Base-by-base conservation (phyloP, 208 protist genomes). In the Vickermania spadyakhi region DNA sequence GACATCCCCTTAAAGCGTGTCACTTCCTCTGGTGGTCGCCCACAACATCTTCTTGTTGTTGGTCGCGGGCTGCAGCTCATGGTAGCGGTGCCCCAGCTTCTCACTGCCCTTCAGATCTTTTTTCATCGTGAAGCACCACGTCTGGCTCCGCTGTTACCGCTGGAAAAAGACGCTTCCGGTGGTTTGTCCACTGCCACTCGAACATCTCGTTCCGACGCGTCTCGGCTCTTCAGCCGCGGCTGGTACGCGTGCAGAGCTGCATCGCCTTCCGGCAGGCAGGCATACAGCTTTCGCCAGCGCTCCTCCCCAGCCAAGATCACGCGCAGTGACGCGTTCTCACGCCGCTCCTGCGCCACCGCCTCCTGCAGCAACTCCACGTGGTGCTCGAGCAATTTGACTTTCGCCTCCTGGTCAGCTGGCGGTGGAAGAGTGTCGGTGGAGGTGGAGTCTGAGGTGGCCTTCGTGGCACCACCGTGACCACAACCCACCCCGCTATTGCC, bases 351-450 rank as follows among this genome's bases (percentile, higher is more conserved):
- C 60, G 75, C 56, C 52, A 96, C 66, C 2, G 73, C 74, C 50
- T 69, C 58, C 36, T 85, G 81, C n/a, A 96, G 66, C 30, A 62
- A 78, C 42, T 86, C 83, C 45, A 96, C 79, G 42, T 81, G 86
- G 29, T 80, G 68, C 29, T 90, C 74, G 11, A 86, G 85, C 22
- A 91, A 73, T 1, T 62, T 42, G 0, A 96, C 70, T 31, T 74
- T 73, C 54, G 84, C 84, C 70, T 87, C 73, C 25, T 81, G 80
- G 56, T 93, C 70, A 7, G 36, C 36, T 7, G 36, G 18, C 7
- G 36, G 36, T 7, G 36, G 36, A 18, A 45, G 36, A 7, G 36
- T 45, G 36, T 45, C 36, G 36, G 36, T 18, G 36, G 36, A 45
- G 36, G 7, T 7, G 36, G 36, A 45, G 36, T 7, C 36, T 7